Conservation (phyloP, 768 basidiomycete genomes). For the Leccinellum luteum region DNA sequence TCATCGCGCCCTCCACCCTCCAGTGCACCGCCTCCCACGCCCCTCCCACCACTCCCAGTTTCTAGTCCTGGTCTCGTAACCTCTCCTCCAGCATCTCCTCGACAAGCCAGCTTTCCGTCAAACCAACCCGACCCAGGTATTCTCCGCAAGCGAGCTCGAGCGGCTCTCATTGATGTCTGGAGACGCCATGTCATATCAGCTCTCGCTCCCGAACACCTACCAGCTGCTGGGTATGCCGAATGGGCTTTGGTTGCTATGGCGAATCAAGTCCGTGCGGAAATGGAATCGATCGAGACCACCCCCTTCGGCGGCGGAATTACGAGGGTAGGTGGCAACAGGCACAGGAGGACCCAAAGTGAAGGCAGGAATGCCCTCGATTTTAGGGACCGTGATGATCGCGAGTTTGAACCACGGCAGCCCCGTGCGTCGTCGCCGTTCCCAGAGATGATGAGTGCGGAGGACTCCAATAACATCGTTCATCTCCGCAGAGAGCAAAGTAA, state of each 20-base stretch:
- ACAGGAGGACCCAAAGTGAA: constrained; percentile 47
- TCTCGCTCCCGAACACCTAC: constrained; percentile 36
- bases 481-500: constrained; percentile 27
- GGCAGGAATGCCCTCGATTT: constrained; percentile 41
- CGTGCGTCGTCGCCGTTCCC: constrained; percentile 28
- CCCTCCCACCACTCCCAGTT: constrained; percentile 31
- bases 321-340: constrained; percentile 34
- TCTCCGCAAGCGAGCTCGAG: constrained; percentile 62
- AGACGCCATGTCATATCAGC: constrained; percentile 59
- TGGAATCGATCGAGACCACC: constrained; percentile 12
- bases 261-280: constrained; percentile 14
- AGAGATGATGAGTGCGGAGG: constrained; percentile 9
- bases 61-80: constrained; percentile 25
- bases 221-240: constrained; percentile 33
- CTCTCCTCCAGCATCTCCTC: constrained; percentile 29
- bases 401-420: constrained; percentile 21
- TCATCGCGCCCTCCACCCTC: constrained; percentile 21
- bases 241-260: constrained; percentile 32
- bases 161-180: constrained; percentile 64
- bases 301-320: neutral
- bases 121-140: constrained; percentile 31
- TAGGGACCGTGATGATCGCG: constrained; percentile 20
- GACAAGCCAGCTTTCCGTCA: constrained; percentile 5
- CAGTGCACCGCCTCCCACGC: constrained; percentile 25
- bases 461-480: constrained; percentile 28